These are phyloP conservation scores for Neocallimastix lanati DNA, from an alignment of 192 early-diverging fungal species.

Conservation along the genomic window DNA sequence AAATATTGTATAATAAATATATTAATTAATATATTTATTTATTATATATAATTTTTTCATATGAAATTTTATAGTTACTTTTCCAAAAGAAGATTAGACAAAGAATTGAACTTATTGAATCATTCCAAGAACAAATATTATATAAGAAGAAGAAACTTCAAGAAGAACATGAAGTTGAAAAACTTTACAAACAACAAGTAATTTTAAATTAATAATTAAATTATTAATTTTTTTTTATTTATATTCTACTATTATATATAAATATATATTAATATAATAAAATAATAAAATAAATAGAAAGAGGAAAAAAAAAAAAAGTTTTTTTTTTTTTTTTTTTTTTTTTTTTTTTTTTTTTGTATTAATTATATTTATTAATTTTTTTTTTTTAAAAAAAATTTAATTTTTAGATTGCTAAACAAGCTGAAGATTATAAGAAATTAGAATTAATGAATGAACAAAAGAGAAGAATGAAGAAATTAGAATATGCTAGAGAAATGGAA, in stretches of 20 bases:
- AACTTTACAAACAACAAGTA: slow-evolving; percentile 23
- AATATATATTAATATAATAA: background rate
- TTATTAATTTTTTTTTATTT: too few species aligned
- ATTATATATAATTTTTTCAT: background rate
- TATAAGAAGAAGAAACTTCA: slow-evolving; percentile 18
- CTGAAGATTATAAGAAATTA: slow-evolving; percentile 28
- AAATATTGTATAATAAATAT: too few species aligned
- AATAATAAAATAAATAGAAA: too few species aligned
- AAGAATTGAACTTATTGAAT: slow-evolving; percentile 31
- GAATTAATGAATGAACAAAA: slow-evolving; percentile 31
- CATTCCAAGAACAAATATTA: slow-evolving; percentile 28
- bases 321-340: too few species aligned
- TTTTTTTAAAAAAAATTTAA: background rate
- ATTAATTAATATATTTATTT: too few species aligned
- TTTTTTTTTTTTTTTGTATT: too few species aligned
- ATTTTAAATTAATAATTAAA: too few species aligned
- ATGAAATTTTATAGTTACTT: slow-evolving; percentile 16
- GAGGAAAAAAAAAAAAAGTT: background rate
- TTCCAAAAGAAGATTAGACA: slow-evolving; percentile 23
- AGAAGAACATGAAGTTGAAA: slow-evolving; percentile 24
- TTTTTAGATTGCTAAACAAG: background rate
- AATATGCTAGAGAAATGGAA: slow-evolving; percentile 36
- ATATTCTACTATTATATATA: too few species aligned
- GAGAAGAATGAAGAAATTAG: slow-evolving; percentile 33
- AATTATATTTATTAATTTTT: background rate